These are phyloP conservation scores for Leccinum subtestaceum DNA, from an alignment of 768 basidiomycete genomes.

Conservation along the genomic window DNA sequence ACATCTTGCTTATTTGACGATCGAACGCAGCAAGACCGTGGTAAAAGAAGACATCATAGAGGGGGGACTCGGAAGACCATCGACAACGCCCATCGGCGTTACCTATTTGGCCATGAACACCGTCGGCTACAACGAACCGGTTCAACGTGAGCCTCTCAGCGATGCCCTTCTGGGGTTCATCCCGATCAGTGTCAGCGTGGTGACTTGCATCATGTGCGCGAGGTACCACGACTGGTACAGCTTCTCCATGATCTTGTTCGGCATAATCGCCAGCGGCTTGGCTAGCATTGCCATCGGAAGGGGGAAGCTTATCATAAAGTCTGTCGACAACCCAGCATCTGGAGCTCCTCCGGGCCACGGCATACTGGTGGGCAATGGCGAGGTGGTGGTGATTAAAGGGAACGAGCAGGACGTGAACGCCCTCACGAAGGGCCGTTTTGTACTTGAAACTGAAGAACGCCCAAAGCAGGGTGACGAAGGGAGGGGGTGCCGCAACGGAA, in stretches of 20 bases:
- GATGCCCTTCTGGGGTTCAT: conserved; percentile 17
- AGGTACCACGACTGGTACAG: conserved; percentile 29
- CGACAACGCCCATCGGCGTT: conserved; percentile 12
- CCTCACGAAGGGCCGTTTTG: conserved; percentile 31
- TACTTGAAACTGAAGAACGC: conserved; percentile 11
- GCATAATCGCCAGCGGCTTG: conserved; percentile 32
- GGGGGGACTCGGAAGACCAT: neutral
- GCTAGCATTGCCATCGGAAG: conserved; percentile 26
- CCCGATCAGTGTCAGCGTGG: conserved; percentile 26
- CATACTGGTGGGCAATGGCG: conserved; percentile 15
- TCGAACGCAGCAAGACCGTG: conserved; percentile 14
- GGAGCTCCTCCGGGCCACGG: conserved; percentile 31
- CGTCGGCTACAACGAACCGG: neutral
- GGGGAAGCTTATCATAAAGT: conserved; percentile 17
- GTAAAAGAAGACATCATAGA: neutral
- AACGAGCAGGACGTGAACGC: conserved; percentile 25
- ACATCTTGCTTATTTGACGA: conserved; percentile 29
- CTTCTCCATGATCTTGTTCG: conserved; percentile 32
- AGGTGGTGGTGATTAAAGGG: conserved; percentile 30
- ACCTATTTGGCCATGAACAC: conserved; percentile 20
- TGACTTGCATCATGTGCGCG: conserved; percentile 25
- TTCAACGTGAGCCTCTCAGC: neutral
- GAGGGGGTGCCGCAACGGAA: neutral
- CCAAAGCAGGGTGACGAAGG: neutral
- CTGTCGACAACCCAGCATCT: conserved; percentile 13